These are phyloP conservation scores for Elaeagnus macrophylla DNA, from an alignment of 306 rosid genomes.

Conservation along the genomic window DNA sequence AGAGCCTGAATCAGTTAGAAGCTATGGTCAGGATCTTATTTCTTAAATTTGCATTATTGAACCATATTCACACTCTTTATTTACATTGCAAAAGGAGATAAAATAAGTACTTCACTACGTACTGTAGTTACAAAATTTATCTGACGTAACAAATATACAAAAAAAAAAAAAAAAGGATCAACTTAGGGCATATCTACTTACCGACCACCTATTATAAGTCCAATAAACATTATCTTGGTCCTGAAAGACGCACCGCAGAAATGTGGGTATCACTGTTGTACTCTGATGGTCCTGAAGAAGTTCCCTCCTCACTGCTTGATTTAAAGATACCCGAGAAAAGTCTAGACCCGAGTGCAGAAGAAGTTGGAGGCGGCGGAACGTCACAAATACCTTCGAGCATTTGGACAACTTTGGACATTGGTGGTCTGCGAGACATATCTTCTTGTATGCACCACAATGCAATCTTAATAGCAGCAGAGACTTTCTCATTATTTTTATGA, in stretches of 20 bases:
- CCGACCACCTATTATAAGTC: not conserved
- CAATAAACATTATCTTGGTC: constrained; percentile 53
- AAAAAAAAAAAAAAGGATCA: no score
- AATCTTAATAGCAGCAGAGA: constrained; percentile 46
- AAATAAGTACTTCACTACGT: no score
- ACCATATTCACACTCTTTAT: no score
- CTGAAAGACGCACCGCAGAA: constrained; percentile 71
- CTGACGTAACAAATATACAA: no score
- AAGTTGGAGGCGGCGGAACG: constrained; percentile 55
- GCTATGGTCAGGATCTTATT: no score
- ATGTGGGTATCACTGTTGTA: constrained; percentile 52
- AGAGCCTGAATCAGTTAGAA: no score
- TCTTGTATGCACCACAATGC: constrained; percentile 93
- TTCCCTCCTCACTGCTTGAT: constrained; percentile 48
- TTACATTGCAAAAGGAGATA: no score
- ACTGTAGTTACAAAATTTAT: no score
- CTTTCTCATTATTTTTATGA: constrained; percentile 35
- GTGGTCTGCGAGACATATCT: constrained; percentile 70
- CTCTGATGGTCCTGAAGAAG: constrained; percentile 73
- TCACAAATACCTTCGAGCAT: constrained; percentile 71
- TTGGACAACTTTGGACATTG: constrained; percentile 84
- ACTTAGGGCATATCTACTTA: no score
- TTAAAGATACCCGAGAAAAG: constrained; percentile 36
- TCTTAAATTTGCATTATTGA: no score
- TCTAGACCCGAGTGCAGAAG: constrained; percentile 49